Base-by-base conservation (phyloP, 176 grass and related monocot species). In the Pontederia crassipes region DNA sequence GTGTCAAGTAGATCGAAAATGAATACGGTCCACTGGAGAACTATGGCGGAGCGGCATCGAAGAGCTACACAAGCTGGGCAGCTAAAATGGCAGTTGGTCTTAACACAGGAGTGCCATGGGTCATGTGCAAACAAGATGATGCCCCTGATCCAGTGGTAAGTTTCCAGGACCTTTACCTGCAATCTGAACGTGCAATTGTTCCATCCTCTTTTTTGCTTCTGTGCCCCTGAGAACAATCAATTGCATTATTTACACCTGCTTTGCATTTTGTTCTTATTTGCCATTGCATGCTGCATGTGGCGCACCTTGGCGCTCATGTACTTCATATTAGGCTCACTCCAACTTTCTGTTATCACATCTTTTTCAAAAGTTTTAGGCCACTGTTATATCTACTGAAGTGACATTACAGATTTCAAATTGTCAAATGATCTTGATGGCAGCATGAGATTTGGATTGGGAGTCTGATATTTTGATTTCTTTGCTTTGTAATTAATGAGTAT, bases 41-140 rank as follows among this genome's bases (percentile, higher is more conserved):
- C 0, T 81, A 78, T 3, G 77, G 58, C 0, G 92, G 92, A 48
- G 48, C 50, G 1, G 64, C 78, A 17, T 83, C 92, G 52, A 88
- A 81, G 64, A 35, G 80, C 0, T 97, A 97, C 6, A 58, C 83
- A 9, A 56, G 74, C 70, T 97, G 92, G 92, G 92, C 84, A 0
- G 87, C 87, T 45, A 79, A 88, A 83, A 91, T 97, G 92, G 92
- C 92, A 0, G 79, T 97, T 13, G 87, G 73, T 13, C 79, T 82
- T 52, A 85, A 84, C 76, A 85, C 87, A 3, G 92, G 92, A 0
- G 87, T 97, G 66, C 92, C 92, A 4, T 97, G 92, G 92, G 79
- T 96, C 73, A 97, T 97, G 93, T 97, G 93, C 74, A 91, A 91
- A 48, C 83, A 97, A 57, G 87, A 97, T 10, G 92, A 97, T 74